Base-by-base conservation (phyloP, 495 filamentous ascomycete genomes). In the Entonaema liquescens region DNA sequence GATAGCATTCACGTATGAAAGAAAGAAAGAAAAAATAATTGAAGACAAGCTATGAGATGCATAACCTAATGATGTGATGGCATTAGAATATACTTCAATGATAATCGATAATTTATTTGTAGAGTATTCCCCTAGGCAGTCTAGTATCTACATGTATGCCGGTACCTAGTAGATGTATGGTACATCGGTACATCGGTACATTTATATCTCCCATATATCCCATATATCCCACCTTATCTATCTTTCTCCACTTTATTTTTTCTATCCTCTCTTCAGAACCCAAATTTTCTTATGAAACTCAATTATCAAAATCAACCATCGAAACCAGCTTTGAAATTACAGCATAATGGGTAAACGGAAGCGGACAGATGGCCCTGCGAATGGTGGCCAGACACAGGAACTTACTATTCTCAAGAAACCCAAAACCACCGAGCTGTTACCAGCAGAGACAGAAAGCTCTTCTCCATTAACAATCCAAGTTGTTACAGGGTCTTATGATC, bases 401-500 rank as follows among this genome's bases (percentile, higher is more conserved):
- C 55, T 47, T 33, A 65, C 64, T 67, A 65, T 63, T 58, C 77
- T 60, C 33, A 86, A 87, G 56, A 85, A 80, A 63, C 59, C 77
- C 6, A 86, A 83, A 70, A 66, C 70, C 12, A 61, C 62, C 52
- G 67, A 50, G 9, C 78, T 79, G 62, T 77, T 60, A 35, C 29
- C 28, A 71, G 62, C 70, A 63, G 70, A 68, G 59, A 36, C 54
- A 67, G 70, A 75, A 57, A 73, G 64, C 50, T 74, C 42, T 47
- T 47, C 74, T 13, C 54, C 68, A 25, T 66, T 87, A 52, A 92
- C 88, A 0, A 83, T 98, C 57, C 95, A 98, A 77, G 90, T 99
- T 62, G 85, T 98, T 55, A 92, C 93, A 21, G 95, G 95, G 17
- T 97, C 94, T 64, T 99, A 99, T 81, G 95, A 99, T 75, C 89